Evolutionary conservation across 495 filamentous ascomycete species (phyloP), one percentile per base, ranked within the genome.

Genomic region (Aspergillus asperescens): DNA sequence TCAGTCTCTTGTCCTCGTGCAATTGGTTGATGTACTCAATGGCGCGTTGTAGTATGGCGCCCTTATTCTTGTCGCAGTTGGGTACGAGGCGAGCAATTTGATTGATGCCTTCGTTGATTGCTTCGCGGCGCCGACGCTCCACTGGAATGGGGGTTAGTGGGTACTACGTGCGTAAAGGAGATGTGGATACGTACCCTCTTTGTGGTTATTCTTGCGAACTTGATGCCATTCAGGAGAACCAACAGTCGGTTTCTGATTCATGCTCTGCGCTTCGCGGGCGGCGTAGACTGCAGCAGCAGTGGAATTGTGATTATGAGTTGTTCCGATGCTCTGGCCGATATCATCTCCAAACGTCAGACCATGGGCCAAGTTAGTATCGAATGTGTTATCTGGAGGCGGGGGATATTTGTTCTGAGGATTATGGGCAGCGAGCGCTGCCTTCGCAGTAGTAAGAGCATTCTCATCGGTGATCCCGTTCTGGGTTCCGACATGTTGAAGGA

Each of bases 61-160:
- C 93, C 69, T 98, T 98, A 72, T 98, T 98, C 78, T 97, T 98
- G 69, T 98, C 93, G 62, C 93, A 98, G 29, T 90, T 90, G 3
- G 93, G 93, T 0, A 98, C 93, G 48, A 98, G 92, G 69, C 96
- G 96, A 46, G 94, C 88, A 34, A 98, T 84, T 70, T 98, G 92
- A 62, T 96, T 97, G 62, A 98, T 98, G 43, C 93, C 93, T 70
- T 98, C 93, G 64, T 98, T 98, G 68, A 98, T 98, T 4, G 94
- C 96, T 67, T 98, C 93, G 55, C 93, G 89, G 31, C 93, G 93
- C 40, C 93, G 90, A 47, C 93, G 89, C 71, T 98, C 93, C 55
- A 98, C 93, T 98, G 55, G 15, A 32, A 34, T 5, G 15, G n/a
- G n/a, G 29, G 50, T 57, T 50, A 66, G 41, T 40, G 25, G 24